Evolutionary conservation across 2,329 filamentous ascomycete genomes (phyloP).

Genomic region (Colletotrichum chlorophyti): DNA sequence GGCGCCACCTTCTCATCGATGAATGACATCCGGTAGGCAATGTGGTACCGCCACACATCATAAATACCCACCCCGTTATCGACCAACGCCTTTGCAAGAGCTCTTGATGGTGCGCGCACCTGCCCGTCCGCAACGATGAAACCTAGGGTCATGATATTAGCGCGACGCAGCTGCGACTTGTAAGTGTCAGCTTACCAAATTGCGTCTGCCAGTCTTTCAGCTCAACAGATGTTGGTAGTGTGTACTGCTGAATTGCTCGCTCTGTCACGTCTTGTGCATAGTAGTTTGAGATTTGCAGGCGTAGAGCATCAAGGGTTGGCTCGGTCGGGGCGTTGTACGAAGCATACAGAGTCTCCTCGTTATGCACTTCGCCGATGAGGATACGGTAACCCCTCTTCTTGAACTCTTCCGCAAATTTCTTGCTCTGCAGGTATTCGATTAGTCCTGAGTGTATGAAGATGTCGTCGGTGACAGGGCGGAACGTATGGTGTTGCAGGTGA

Average conservation of each 20-base stretch:
- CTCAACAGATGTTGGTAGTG: constrained; percentile 37
- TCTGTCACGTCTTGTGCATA: constrained; percentile 47
- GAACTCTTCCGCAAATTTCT: constrained; percentile 45
- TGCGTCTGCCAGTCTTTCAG: constrained; percentile 43
- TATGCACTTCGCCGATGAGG: constrained; percentile 50
- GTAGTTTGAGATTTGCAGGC: constrained; percentile 48
- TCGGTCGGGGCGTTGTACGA: constrained; percentile 45
- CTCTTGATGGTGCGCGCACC: constrained; percentile 44
- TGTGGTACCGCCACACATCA: constrained; percentile 49
- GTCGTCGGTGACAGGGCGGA: constrained; percentile 50
- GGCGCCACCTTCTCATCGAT: constrained; percentile 47
- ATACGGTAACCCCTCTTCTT: constrained; percentile 40
- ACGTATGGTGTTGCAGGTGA: constrained; percentile 51
- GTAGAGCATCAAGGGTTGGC: constrained; percentile 40
- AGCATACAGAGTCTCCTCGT: constrained; percentile 52
- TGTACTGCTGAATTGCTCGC: constrained; percentile 42
- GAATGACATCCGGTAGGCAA: constrained; percentile 49
- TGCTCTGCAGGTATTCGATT: constrained; percentile 44
- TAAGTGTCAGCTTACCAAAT: constrained; percentile 38
- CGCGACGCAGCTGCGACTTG: background rate
- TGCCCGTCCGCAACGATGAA: constrained; percentile 47
- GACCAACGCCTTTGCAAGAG: constrained; percentile 38
- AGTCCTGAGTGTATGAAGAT: constrained; percentile 46
- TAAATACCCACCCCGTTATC: constrained; percentile 39
- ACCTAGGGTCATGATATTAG: background rate